Conservation (phyloP, 1,284 basidiomycete species). For the Apiotrichum mycotoxinovorans region DNA sequence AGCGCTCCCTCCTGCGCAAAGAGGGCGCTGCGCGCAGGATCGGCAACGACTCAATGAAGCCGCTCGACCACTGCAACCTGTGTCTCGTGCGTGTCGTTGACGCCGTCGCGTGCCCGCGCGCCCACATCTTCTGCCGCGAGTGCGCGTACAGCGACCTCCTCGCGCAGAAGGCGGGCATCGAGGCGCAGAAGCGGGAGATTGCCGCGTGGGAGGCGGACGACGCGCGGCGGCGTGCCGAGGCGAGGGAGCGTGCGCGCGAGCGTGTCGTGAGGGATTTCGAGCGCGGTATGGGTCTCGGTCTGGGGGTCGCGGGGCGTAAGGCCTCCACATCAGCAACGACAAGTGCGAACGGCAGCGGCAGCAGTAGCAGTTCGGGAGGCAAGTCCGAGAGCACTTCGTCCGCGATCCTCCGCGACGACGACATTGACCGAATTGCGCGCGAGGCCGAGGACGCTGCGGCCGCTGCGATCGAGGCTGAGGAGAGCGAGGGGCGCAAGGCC, state of each 20-base stretch:
- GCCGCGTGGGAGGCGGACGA: slow-evolving; percentile 69
- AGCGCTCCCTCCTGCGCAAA: slow-evolving; percentile 44
- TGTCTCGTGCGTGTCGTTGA: slow-evolving; percentile 75
- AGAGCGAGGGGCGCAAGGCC: slow-evolving; percentile 68
- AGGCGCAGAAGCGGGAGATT: slow-evolving; percentile 71
- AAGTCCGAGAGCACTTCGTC: background rate
- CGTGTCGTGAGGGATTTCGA: slow-evolving; percentile 83
- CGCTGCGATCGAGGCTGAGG: slow-evolving; percentile 74
- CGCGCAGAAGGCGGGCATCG: slow-evolving; percentile 83
- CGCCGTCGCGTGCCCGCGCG: slow-evolving; percentile 73
- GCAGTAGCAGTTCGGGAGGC: background rate
- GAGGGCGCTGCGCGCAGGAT: slow-evolving; percentile 60
- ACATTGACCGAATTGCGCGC: slow-evolving; percentile 62
- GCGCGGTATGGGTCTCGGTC: slow-evolving; percentile 63
- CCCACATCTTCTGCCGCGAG: slow-evolving; percentile 84
- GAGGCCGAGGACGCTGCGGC: slow-evolving; percentile 83
- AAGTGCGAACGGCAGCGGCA: background rate
- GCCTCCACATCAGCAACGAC: too few species aligned
- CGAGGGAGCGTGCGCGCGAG: slow-evolving; percentile 69
- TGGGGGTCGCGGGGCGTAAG: slow-evolving; percentile 6
- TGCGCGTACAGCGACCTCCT: slow-evolving; percentile 55
- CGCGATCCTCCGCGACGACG: slow-evolving; percentile 7
- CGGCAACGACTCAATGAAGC: slow-evolving; percentile 84
- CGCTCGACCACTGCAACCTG: slow-evolving; percentile 78
- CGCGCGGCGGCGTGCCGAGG: slow-evolving; percentile 65